A percentile compares a stretch with the other conserved stretches of the same genome.
Conservation (phyloP, 805 yeast species). For the Ogataea trehalophila region DNA sequence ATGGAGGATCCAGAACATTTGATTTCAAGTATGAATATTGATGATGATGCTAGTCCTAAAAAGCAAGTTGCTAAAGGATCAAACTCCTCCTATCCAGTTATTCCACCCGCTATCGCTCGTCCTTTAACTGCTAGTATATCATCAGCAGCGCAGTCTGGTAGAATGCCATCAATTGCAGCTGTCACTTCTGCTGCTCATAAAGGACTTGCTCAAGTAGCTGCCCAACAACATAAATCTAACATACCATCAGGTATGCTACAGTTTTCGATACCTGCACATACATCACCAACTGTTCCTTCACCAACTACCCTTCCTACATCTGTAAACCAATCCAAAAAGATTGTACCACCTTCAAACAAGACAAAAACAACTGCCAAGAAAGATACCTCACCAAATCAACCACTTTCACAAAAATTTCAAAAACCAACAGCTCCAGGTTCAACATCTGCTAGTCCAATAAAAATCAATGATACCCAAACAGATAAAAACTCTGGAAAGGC, state of each 20-base stretch:
- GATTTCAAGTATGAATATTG: slow-evolving; percentile 33
- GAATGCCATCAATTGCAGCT: slow-evolving; percentile 23
- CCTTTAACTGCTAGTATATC: slow-evolving; percentile 1
- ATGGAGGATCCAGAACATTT: slow-evolving; percentile 50
- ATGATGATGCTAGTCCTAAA: slow-evolving; percentile 3
- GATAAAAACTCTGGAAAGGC: slow-evolving; percentile 13
- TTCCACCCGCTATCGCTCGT: not conserved
- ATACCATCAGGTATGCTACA: slow-evolving; percentile 12
- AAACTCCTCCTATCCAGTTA: not conserved
- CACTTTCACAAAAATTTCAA: slow-evolving; percentile 14
- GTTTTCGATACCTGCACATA: slow-evolving; percentile 9
- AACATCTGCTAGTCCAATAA: not conserved
- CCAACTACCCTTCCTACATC: slow-evolving; percentile 1
- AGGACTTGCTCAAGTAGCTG: slow-evolving; percentile 20
- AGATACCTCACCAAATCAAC: not conserved
- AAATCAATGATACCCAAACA: not conserved
- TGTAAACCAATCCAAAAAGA: not conserved
- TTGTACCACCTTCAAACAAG: not conserved
- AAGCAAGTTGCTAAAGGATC: not conserved
- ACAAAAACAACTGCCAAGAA: not conserved
- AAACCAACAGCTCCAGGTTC: slow-evolving; percentile 5
- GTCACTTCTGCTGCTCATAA: slow-evolving; percentile 22
- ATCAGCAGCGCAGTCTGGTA: slow-evolving; percentile 10
- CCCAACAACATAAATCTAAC: slow-evolving; percentile 14
- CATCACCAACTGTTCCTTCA: slow-evolving; percentile 7